Evolutionary conservation across 108 stramenopile genomes (phyloP).

Genomic region (Fragilaria crotonensis): DNA sequence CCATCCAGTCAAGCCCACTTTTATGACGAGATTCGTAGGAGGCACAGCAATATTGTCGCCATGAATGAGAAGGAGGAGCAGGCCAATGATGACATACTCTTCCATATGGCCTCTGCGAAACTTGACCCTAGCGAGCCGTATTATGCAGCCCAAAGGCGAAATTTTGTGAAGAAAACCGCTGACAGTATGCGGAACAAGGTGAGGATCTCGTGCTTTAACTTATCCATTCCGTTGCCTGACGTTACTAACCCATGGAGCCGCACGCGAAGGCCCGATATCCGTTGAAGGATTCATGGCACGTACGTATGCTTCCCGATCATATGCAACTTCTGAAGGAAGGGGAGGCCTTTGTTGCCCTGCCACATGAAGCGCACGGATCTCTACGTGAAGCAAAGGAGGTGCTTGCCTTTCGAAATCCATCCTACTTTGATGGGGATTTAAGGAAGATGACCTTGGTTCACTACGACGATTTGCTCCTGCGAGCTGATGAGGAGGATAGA

Average conservation of each 20-base stretch:
- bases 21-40: conserved; percentile 6
- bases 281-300: conserved; percentile 6
- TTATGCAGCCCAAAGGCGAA: neutral
- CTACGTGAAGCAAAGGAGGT: neutral
- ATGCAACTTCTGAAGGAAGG: conserved; percentile 16
- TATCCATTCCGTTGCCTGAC: neutral
- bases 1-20: conserved; percentile 9
- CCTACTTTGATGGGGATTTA: conserved; percentile 26
- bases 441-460: conserved; percentile 20
- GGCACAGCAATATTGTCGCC: neutral
- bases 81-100: conserved; percentile 6
- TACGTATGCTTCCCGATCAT: conserved; percentile 24
- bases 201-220: neutral
- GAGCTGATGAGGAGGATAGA: neutral
- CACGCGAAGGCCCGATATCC: conserved; percentile 13
- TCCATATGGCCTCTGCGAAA: conserved; percentile 6
- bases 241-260: neutral
- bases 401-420: conserved; percentile 23
- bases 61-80: neutral
- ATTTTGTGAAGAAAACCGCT: conserved; percentile 9
- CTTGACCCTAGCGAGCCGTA: conserved; percentile 14
- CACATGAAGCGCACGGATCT: neutral
- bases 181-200: conserved; percentile 13
- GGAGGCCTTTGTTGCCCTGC: conserved; percentile 27
- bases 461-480: conserved; percentile 2